Evolutionary conservation across 2,329 filamentous ascomycete genomes (phyloP), one percentile per base, ranked within the genome.

Genomic region (Aspergillus tubingensis): DNA sequence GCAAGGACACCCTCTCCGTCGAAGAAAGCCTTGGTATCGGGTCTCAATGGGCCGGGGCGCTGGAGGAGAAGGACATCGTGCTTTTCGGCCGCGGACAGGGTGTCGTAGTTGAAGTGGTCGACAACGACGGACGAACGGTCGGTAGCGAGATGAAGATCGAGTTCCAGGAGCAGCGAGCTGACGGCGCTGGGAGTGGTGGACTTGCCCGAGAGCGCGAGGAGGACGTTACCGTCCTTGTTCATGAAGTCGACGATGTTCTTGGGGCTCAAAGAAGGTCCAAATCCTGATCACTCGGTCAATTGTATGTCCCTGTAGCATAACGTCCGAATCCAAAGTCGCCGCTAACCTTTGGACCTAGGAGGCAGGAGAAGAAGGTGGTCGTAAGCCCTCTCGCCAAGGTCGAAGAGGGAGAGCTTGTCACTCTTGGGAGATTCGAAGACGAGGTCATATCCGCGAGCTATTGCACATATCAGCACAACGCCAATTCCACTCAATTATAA

Each of bases 21-120:
- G 75, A 98, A 97, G 82, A 89, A 92, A 72, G 90, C 85, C 82
- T 89, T 90, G 59, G 92, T 81, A 67, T 88, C 91, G 23, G 86
- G 72, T 68, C 90, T 88, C 62, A 89, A 76, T 53, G 85, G 79
- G 61, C 81, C 79, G 3, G 92, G 91, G 38, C 86, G 83, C 47
- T 90, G 86, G 54, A 97, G 80, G 30, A 97, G 83, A 48, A 99
- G 82, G 30, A 96, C 91, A 78, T 98, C 92, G 78, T 99, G 95
- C 72, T 88, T 86, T 65, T 97, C 92, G 53, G 87, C 73, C 4
- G 94, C 89, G 43, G 89, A 91, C 32, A 85, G 68, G 59, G 85
- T 83, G 72, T 98, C 94, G 79, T 95, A 95, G 81, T 91, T 90
- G 86, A 98, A 97, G 82, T 99, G 95, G 79, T 98, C 95, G 63